phyloP scores from a whole-genome alignment of 1,284 basidiomycete species.

The Trichosporon sp. region DNA sequence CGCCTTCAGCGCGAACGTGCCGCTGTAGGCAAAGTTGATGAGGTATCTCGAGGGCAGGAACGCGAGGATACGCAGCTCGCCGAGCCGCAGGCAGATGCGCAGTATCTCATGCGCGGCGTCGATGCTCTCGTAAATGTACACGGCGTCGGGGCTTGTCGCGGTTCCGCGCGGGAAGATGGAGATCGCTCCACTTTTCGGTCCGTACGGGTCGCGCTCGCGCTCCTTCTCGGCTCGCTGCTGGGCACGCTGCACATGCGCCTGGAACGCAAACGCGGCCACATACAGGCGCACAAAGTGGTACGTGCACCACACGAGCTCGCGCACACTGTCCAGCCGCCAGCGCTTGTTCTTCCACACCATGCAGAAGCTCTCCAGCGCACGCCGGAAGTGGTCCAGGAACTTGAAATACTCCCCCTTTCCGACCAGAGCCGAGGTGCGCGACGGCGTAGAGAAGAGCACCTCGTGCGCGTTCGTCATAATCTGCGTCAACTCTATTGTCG shows the following conservation, averaged over 20 bases:
- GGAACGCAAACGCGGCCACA: conserved; percentile 50
- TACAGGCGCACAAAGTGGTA: conserved; percentile 51
- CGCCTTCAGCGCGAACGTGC: conserved; percentile 45
- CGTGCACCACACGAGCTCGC: conserved; percentile 43
- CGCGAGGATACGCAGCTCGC: conserved; percentile 39
- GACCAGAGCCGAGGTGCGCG: conserved; percentile 45
- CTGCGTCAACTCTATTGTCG: conserved; percentile 48
- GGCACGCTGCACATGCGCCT: conserved; percentile 50
- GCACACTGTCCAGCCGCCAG: conserved; percentile 36
- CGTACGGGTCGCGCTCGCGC: conserved; percentile 10
- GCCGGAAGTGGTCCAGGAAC: conserved; percentile 45
- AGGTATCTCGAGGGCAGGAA: conserved; percentile 45
- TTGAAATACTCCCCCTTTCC: conserved; percentile 51
- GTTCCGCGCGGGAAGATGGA: conserved; percentile 39
- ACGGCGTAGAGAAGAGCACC: conserved; percentile 48
- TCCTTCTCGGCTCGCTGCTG: conserved; percentile 40
- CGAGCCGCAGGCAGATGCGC: conserved; percentile 41
- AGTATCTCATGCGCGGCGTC: conserved; percentile 49
- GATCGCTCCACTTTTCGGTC: not conserved
- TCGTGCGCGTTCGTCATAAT: conserved; percentile 52
- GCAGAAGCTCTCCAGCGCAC: conserved; percentile 35
- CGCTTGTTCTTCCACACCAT: conserved; percentile 39
- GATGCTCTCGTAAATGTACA: conserved; percentile 48
- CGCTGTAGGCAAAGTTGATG: conserved; percentile 46
- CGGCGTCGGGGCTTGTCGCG: conserved; percentile 46